A percentile compares a stretch with the other conserved stretches of the same genome.
Evolutionary conservation across 2,329 filamentous ascomycete genomes (phyloP).

Genomic region (Boeremia lycopersici): DNA sequence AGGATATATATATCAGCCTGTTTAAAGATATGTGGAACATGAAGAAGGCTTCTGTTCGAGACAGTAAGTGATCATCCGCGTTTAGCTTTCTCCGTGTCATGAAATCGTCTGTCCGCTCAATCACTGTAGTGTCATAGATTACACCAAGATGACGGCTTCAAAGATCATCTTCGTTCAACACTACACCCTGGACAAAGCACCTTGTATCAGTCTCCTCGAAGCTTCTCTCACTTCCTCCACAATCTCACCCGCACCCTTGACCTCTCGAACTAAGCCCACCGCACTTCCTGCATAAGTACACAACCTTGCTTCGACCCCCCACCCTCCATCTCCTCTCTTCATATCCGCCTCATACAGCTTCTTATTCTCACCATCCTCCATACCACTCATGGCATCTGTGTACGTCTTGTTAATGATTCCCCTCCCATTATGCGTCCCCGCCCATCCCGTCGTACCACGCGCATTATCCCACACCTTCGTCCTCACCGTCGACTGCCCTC

Average conservation of each 20-base stretch:
- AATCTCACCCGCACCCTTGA: slow-evolving; percentile 59
- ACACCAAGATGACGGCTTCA: too few species aligned
- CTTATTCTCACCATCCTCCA: slow-evolving; percentile 53
- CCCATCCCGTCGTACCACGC: slow-evolving; percentile 65
- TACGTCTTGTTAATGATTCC: slow-evolving; percentile 63
- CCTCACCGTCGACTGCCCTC: slow-evolving; percentile 57
- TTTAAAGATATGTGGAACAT: too few species aligned
- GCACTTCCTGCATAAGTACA: slow-evolving; percentile 68
- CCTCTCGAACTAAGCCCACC: slow-evolving; percentile 62
- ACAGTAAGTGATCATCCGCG: too few species aligned
- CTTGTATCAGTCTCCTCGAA: slow-evolving; percentile 38
- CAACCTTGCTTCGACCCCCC: slow-evolving; percentile 58
- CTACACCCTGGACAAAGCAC: background rate
- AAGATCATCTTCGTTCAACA: background rate
- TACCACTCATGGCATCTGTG: slow-evolving; percentile 47
- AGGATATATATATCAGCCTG: too few species aligned
- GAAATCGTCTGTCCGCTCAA: background rate
- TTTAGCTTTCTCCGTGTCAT: background rate
- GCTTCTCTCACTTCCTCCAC: slow-evolving; percentile 55
- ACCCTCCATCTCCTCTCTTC: slow-evolving; percentile 58
- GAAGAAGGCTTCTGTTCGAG: too few species aligned
- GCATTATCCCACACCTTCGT: slow-evolving; percentile 60
- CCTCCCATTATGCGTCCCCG: slow-evolving; percentile 62
- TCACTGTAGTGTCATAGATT: background rate
- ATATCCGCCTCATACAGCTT: slow-evolving; percentile 56